Percentiles rank a stretch among this genome's conserved stretches.
These are phyloP conservation scores for Pinus taeda DNA, from an alignment of 75 land plant genomes.

Conservation along the genomic window DNA sequence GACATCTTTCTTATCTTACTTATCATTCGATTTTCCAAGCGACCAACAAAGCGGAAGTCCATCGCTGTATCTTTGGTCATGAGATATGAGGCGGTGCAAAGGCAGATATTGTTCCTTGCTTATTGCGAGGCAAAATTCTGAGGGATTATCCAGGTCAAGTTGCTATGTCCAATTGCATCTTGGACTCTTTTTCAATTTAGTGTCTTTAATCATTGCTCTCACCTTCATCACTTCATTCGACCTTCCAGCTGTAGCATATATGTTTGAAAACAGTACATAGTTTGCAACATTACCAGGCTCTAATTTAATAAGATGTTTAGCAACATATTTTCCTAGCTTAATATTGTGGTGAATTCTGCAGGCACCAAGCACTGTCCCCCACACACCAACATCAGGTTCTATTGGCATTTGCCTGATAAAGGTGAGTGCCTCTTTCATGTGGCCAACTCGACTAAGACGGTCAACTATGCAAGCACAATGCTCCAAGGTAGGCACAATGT, in stretches of 20 bases:
- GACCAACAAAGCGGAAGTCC: too few relatives aligned
- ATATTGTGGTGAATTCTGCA: conserved; percentile 33
- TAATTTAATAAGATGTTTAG: conserved; percentile 32
- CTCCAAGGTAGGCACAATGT: conserved; percentile 32
- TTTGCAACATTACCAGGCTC: conserved; percentile 32
- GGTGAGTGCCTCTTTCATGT: conserved; percentile 34
- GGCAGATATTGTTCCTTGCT: too few relatives aligned
- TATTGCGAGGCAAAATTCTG: too few relatives aligned
- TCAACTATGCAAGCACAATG: conserved; percentile 62
- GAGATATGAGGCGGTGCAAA: too few relatives aligned
- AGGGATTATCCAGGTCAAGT: too few relatives aligned
- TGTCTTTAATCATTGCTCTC: background rate
- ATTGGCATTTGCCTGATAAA: conserved; percentile 36
- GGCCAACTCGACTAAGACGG: conserved; percentile 46
- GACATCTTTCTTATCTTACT: too few relatives aligned
- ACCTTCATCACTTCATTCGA: background rate
- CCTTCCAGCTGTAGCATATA: background rate
- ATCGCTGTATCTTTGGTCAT: too few relatives aligned
- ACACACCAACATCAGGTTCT: conserved; percentile 35
- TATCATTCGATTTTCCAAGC: too few relatives aligned
- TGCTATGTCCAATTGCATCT: background rate
- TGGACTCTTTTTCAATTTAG: background rate
- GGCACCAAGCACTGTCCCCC: conserved; percentile 45
- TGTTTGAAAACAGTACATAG: conserved; percentile 40
- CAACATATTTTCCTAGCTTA: conserved; percentile 25